Conservation (phyloP, 441 rosid genomes). For the Pelargonium fulgidum region DNA sequence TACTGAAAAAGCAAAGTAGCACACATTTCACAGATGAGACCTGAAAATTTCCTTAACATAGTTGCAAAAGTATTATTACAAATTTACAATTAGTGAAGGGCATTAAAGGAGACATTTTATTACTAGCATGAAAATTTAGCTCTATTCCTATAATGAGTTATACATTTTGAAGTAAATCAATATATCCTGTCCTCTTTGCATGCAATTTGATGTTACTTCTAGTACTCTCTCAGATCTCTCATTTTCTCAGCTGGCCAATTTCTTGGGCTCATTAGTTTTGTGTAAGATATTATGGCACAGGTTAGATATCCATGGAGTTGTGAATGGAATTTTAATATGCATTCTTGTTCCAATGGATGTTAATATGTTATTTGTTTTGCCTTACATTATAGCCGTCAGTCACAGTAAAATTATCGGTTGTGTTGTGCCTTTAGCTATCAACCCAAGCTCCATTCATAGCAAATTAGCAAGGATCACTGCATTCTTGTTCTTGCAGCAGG, state of each 20-base stretch:
- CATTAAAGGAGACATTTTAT: not conserved
- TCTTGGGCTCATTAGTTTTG: too few species aligned
- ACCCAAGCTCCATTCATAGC: conserved; percentile 12
- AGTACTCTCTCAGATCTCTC: not conserved
- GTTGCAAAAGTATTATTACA: not conserved
- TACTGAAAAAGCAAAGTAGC: not conserved
- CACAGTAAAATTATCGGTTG: not conserved
- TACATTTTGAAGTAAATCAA: not conserved
- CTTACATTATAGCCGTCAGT: not conserved
- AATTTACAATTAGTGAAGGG: not conserved
- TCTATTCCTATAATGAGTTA: not conserved
- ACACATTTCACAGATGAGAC: not conserved
- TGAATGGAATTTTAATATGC: not conserved
- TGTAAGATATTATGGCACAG: not conserved
- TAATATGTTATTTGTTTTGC: not conserved
- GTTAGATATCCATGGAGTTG: not conserved
- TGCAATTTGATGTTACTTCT: not conserved
- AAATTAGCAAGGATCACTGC: not conserved
- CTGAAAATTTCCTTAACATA: not conserved
- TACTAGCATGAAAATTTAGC: not conserved
- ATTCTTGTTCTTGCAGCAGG: too few species aligned
- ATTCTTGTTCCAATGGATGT: not conserved
- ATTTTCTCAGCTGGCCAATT: not conserved
- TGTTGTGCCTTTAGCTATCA: conserved; percentile 1
- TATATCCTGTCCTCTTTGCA: not conserved